Conservation (phyloP, 2,329 filamentous ascomycete species). For the Ustilaginoidea virens region DNA sequence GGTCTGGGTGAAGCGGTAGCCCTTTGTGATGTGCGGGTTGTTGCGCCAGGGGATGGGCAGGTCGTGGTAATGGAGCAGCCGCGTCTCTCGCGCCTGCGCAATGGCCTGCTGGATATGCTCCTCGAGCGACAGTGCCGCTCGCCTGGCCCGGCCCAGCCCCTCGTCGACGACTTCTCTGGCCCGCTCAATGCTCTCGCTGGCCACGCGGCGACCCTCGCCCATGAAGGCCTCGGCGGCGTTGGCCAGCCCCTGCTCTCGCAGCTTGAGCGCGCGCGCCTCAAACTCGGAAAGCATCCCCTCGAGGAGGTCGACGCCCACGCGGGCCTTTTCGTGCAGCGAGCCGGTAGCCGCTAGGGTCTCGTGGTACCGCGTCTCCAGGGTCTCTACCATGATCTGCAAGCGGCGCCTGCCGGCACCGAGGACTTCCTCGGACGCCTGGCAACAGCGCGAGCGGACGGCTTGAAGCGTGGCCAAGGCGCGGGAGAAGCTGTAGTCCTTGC, state of each 20-base stretch:
- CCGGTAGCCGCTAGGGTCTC: conserved; percentile 73
- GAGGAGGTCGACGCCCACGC: conserved; percentile 72
- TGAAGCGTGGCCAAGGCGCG: conserved; percentile 76
- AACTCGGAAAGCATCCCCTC: conserved; percentile 77
- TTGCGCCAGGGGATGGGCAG: conserved; percentile 84
- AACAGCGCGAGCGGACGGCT: conserved; percentile 75
- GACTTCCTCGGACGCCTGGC: conserved; percentile 77
- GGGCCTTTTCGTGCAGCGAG: conserved; percentile 81
- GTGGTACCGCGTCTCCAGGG: conserved; percentile 74
- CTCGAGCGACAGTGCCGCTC: conserved; percentile 68
- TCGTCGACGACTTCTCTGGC: conserved; percentile 67
- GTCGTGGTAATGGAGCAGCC: conserved; percentile 78
- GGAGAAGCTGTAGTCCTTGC: conserved; percentile 69
- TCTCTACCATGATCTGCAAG: conserved; percentile 82
- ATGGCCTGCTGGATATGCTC: conserved; percentile 75
- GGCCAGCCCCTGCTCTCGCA: conserved; percentile 61
- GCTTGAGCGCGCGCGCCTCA: conserved; percentile 64
- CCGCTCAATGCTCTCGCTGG: conserved; percentile 63
- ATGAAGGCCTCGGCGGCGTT: conserved; percentile 47
- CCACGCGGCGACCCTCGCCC: conserved; percentile 62
- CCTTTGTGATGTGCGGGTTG: conserved; percentile 82
- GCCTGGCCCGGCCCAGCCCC: conserved; percentile 65
- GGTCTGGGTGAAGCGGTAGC: conserved; percentile 87
- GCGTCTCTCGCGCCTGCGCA: conserved; percentile 56
- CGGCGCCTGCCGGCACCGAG: conserved; percentile 74